Evolutionary conservation across 2,329 filamentous ascomycete species (phyloP), one percentile per base, ranked within the genome.

Genomic region (Microsporum ferrugineum): DNA sequence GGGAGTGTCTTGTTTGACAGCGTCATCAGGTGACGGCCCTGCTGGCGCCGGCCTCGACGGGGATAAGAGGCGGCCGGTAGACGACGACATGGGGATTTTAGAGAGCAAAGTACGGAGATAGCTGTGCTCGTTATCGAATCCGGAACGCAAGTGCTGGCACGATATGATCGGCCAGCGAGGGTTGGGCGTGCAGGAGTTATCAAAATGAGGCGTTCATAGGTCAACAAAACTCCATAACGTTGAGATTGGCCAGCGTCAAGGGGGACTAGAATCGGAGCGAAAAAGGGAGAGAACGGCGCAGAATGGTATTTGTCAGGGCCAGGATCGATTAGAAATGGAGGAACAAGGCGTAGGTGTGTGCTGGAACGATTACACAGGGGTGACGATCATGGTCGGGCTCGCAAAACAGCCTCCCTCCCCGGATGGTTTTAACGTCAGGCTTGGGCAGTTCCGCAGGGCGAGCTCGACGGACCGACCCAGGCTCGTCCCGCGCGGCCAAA

Each of bases 401-500:
- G n/a, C 14, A n/a, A n/a, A 43, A 7, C 45, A 8, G 45, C 8
- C 17, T 31, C 12, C 51, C 31, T 31, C 27, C 23, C 31, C 12
- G 51, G 17, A n/a, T 12, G 1, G 27, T 23, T 29, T 23, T 47
- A 12, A 55, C 17, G 27, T 14, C 31, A 55, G 33, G 51, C 29
- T 45, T 38, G 60, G 53, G 58, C 61, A 53, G 60, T 58, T 59
- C 59, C 55, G 49, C 43, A 59, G 47, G 45, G 36, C 3, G 23
- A 27, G 53, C 55, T 59, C 56, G 60, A 33, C 39, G 36, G 34
- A 57, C 58, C 57, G 59, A 57, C 55, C 61, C 61, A 63, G 59
- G 59, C 58, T 61, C 59, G 51, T 60, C 59, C 59, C 58, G 59
- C 56, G 43, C 55, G 43, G 43, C 27, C 38, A 31, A 58, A 47